Conservation (phyloP, 495 filamentous ascomycete species). For the Amorphotheca resinae region DNA sequence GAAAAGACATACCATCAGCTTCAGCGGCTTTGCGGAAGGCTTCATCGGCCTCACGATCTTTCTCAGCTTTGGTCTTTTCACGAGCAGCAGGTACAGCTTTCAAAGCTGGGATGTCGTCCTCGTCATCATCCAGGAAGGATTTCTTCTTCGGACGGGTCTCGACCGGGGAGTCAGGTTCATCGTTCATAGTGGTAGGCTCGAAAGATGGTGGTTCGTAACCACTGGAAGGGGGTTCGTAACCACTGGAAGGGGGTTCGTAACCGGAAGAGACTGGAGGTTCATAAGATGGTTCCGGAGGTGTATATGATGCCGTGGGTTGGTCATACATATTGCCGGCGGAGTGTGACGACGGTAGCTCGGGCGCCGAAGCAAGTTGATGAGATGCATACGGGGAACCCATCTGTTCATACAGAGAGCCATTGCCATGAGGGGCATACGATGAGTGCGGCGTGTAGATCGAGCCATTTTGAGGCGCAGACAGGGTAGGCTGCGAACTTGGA, state of each 20-base stretch:
- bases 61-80: conserved; percentile 41
- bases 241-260: conserved; percentile 14
- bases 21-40: conserved; percentile 74
- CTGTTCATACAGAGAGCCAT: conserved; percentile 4
- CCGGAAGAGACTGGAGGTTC: conserved; percentile 2
- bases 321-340: conserved; percentile 6
- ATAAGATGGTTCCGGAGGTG: conserved; percentile 1
- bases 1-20: conserved; percentile 53
- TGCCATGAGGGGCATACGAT: conserved; percentile 7
- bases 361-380: conserved; percentile 5
- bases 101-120: conserved; percentile 38
- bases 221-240: conserved; percentile 9
- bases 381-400: conserved; percentile 8
- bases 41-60: conserved; percentile 55
- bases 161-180: conserved; percentile 37
- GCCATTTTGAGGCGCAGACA: conserved; percentile 8
- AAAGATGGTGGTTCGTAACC: conserved; percentile 40
- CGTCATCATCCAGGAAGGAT: conserved; percentile 68
- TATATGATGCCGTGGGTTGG: conserved; percentile 5
- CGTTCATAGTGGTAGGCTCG: conserved; percentile 35
- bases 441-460: conserved; percentile 12
- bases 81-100: conserved; percentile 8
- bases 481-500: conserved; percentile 15
- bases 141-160: conserved; percentile 51
- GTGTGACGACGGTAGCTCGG: conserved; percentile 9